These are phyloP conservation scores for Pythium guiyangense DNA, from an alignment of 352 stramenopile genomes.

Conservation along the genomic window DNA sequence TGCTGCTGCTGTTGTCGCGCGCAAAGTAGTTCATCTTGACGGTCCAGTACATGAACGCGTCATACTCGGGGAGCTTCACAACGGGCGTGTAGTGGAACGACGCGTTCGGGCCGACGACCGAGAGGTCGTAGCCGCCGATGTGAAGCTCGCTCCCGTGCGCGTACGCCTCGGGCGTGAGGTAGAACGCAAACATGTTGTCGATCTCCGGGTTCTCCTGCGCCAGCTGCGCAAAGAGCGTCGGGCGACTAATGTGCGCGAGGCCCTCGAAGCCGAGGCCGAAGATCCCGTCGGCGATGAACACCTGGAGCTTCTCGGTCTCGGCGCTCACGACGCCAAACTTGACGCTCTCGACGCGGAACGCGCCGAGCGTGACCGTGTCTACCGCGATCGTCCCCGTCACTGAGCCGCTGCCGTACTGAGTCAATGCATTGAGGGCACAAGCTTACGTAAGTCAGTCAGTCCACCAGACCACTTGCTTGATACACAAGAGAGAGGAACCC, in stretches of 20 bases:
- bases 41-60: constrained; percentile 84
- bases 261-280: constrained; percentile 82
- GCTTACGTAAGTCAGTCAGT: neutral
- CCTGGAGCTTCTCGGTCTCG: constrained; percentile 67
- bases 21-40: constrained; percentile 73
- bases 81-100: constrained; percentile 88
- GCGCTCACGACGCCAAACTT: constrained; percentile 69
- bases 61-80: constrained; percentile 74
- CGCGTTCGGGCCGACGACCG: constrained; percentile 70
- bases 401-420: constrained; percentile 73
- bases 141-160: constrained; percentile 67
- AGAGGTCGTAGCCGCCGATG: constrained; percentile 83
- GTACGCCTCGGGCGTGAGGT: constrained; percentile 77
- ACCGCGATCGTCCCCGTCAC: constrained; percentile 73
- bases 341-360: constrained; percentile 65
- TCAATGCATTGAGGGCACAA: neutral
- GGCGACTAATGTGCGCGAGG: constrained; percentile 83
- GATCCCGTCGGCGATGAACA: constrained; percentile 87
- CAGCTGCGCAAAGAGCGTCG: constrained; percentile 76
- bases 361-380: constrained; percentile 68
- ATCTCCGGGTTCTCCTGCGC: constrained; percentile 60
- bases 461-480: no score
- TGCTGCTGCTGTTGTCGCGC: neutral
- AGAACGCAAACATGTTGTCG: constrained; percentile 88
- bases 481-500: neutral